Conservation (phyloP, 163 green algal genomes). For the Volvox carteri region DNA sequence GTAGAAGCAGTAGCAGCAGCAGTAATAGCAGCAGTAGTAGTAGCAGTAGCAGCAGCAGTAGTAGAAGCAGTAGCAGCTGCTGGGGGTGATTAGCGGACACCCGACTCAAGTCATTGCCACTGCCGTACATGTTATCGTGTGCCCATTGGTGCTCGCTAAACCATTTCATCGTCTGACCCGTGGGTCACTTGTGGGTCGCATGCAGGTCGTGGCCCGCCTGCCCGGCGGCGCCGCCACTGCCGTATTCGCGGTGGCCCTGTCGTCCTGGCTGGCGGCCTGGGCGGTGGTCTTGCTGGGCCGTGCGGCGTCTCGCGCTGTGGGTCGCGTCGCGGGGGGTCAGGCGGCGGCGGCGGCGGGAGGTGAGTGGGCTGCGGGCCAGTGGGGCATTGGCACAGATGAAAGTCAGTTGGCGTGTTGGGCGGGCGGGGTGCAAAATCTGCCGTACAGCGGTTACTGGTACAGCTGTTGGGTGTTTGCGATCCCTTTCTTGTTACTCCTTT, state of each 20-base stretch:
- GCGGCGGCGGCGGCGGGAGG: neutral
- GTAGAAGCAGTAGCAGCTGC: no score
- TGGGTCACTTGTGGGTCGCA: conserved; percentile 26
- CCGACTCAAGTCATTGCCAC: no score
- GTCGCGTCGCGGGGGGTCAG: neutral
- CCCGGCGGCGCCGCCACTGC: conserved; percentile 22
- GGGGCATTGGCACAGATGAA: no score
- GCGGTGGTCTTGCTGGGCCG: conserved; percentile 22
- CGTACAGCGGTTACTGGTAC: neutral
- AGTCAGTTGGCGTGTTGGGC: no score
- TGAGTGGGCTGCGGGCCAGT: neutral
- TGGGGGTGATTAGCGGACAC: no score
- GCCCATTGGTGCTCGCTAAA: no score
- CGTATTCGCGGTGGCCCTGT: conserved; percentile 25
- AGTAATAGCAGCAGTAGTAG: no score
- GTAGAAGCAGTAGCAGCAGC: no score
- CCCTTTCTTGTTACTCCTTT: neutral
- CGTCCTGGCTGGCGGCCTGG: conserved; percentile 41
- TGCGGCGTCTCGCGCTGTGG: neutral
- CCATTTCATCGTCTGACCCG: no score
- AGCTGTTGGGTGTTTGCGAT: neutral
- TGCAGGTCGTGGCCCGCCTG: conserved; percentile 31
- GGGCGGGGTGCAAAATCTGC: no score
- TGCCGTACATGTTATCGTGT: no score
- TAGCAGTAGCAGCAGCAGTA: no score